Conservation (phyloP, 768 basidiomycete genomes). For the Exidia glandulosa region DNA sequence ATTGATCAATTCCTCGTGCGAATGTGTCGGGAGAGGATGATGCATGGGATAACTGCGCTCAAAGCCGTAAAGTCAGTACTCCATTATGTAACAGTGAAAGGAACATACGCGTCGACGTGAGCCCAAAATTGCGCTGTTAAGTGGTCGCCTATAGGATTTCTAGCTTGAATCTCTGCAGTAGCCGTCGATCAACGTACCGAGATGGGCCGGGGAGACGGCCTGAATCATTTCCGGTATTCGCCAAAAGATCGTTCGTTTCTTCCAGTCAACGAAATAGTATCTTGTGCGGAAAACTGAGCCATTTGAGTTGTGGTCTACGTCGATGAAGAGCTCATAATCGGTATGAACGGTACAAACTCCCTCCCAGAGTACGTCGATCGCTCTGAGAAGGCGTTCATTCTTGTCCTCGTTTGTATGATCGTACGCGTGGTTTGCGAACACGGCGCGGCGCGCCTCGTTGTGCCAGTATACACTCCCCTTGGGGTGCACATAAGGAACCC, state of each 20-base stretch:
- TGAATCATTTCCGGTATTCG: background rate
- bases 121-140: background rate
- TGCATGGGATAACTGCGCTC: background rate
- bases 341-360: no score
- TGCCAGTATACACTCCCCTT: no score
- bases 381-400: no score
- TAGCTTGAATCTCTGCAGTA: background rate
- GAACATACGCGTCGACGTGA: background rate
- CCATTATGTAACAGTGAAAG: background rate
- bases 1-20: background rate
- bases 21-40: background rate
- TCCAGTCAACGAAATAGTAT: background rate
- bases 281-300: no score
- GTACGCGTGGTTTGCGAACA: no score
- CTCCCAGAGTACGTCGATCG: no score
- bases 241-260: background rate
- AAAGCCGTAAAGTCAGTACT: background rate
- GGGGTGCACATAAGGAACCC: no score
- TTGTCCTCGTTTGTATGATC: no score
- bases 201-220: background rate
- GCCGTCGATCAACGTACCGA: background rate
- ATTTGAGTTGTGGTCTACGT: no score
- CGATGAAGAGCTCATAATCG: no score
- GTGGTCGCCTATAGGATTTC: background rate
- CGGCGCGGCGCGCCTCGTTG: no score